phyloP scores from a whole-genome alignment of 306 rosid species.

The Psophocarpus tetragonolobus region DNA sequence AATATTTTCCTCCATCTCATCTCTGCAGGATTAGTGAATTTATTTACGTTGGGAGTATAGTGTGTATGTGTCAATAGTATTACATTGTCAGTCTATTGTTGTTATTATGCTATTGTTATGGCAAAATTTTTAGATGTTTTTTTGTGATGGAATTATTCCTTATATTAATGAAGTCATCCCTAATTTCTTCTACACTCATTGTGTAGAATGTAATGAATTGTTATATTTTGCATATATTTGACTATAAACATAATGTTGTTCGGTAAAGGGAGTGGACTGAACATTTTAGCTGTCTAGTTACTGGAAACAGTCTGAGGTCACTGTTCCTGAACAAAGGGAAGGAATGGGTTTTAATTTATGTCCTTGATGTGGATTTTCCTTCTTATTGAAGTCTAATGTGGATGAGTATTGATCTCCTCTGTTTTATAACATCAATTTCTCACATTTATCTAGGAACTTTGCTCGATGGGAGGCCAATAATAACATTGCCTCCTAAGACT shows the following conservation, averaged over 20 bases:
- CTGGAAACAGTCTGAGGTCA: too few species aligned
- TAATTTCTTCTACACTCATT: conserved; percentile 1
- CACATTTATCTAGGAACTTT: conserved; percentile 64
- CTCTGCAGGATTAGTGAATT: background rate
- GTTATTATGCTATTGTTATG: background rate
- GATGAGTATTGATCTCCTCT: conserved; percentile 32
- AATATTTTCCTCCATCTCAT: background rate
- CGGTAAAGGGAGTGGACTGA: conserved; percentile 16
- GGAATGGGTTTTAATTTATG: conserved; percentile 23
- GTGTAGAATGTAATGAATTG: background rate
- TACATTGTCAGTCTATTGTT: background rate
- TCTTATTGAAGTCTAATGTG: conserved; percentile 26
- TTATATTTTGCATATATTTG: conserved; percentile 1
- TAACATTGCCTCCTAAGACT: conserved; percentile 83
- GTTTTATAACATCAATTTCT: conserved; percentile 19
- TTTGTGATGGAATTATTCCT: conserved; percentile 17
- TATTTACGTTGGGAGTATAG: background rate
- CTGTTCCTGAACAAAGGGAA: too few species aligned
- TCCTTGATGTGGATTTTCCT: conserved; percentile 11
- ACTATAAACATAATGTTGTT: background rate
- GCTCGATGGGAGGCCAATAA: conserved; percentile 89
- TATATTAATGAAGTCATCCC: background rate
- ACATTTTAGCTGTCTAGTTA: conserved; percentile 18
- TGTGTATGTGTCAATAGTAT: background rate
- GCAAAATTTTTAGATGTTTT: background rate